Percentiles rank a stretch among this genome's conserved stretches.
These are phyloP conservation scores for Eremothecium sinecaudum DNA, from an alignment of 1,139 yeast species.

Conservation along the genomic window DNA sequence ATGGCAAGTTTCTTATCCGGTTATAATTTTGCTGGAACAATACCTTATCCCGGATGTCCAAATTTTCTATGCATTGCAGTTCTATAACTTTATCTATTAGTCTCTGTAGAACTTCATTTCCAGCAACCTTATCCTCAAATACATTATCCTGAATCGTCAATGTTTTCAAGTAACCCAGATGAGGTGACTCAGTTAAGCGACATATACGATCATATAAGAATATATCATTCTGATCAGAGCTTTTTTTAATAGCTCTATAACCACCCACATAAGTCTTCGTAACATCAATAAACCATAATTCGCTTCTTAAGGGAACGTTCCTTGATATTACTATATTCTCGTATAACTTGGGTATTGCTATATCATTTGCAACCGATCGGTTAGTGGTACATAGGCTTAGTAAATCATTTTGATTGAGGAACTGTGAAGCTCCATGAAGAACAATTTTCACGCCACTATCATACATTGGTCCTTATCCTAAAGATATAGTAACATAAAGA, in stretches of 20 bases:
- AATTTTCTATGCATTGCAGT: conserved; percentile 12
- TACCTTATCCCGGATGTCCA: conserved; percentile 17
- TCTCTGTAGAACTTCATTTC: conserved; percentile 13
- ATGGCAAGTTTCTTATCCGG: conserved; percentile 9
- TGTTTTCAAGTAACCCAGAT: conserved; percentile 11
- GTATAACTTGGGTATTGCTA: conserved; percentile 23
- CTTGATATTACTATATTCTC: conserved; percentile 23
- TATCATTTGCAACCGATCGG: conserved; percentile 9
- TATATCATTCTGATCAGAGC: conserved; percentile 31
- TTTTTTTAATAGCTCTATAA: conserved; percentile 18
- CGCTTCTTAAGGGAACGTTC: conserved; percentile 24
- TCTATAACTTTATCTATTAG: conserved; percentile 15
- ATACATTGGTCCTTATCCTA: no score
- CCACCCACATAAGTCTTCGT: conserved; percentile 30
- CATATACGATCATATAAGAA: conserved; percentile 28
- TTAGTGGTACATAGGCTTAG: conserved; percentile 16
- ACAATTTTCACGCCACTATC: no score
- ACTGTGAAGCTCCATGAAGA: conserved; percentile 7
- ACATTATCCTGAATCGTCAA: conserved; percentile 19
- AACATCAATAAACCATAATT: conserved; percentile 28
- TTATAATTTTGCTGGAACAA: conserved; percentile 11
- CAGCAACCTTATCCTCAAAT: conserved; percentile 20
- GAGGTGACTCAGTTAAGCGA: conserved; percentile 18
- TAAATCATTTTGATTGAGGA: conserved; percentile 28
- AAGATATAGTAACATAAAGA: no score